These are phyloP conservation scores for Backusella liffmaniae DNA, from an alignment of 192 early-diverging fungal genomes.

Conservation along the genomic window DNA sequence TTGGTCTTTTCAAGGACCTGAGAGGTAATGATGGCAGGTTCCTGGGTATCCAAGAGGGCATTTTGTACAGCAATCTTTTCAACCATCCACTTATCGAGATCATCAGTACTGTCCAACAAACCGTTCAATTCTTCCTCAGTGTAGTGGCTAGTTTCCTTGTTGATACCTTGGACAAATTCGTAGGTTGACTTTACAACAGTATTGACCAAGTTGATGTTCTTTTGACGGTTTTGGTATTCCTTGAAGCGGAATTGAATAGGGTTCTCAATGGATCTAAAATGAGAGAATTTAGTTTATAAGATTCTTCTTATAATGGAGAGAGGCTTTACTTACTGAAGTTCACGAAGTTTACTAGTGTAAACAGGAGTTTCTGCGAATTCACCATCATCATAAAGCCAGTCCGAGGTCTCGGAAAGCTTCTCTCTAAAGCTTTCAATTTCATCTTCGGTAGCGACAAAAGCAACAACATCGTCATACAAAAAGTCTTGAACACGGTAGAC, in stretches of 20 bases:
- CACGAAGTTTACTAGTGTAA: slow-evolving; percentile 52
- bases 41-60: slow-evolving; percentile 50
- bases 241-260: slow-evolving; percentile 46
- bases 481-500: slow-evolving; percentile 86
- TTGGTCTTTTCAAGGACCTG: slow-evolving; percentile 54
- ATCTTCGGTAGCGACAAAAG: slow-evolving; percentile 63
- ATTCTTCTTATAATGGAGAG: no score
- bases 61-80: slow-evolving; percentile 59
- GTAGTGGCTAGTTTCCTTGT: slow-evolving; percentile 51
- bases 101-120: slow-evolving; percentile 52
- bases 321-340: slow-evolving; percentile 36
- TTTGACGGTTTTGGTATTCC: slow-evolving; percentile 45
- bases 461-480: slow-evolving; percentile 71
- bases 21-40: slow-evolving; percentile 61
- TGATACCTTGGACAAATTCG: slow-evolving; percentile 45
- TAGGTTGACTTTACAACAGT: slow-evolving; percentile 36
- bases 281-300: not conserved
- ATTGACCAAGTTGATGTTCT: slow-evolving; percentile 39
- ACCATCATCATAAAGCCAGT: slow-evolving; percentile 87
- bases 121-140: slow-evolving; percentile 53
- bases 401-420: slow-evolving; percentile 56
- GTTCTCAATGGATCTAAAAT: slow-evolving; percentile 42
- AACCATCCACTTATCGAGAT: slow-evolving; percentile 64
- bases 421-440: slow-evolving; percentile 66
- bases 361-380: slow-evolving; percentile 67